These are phyloP conservation scores for Pseudocercospora eumusae DNA, from an alignment of 2,329 filamentous ascomycete genomes.

Conservation along the genomic window DNA sequence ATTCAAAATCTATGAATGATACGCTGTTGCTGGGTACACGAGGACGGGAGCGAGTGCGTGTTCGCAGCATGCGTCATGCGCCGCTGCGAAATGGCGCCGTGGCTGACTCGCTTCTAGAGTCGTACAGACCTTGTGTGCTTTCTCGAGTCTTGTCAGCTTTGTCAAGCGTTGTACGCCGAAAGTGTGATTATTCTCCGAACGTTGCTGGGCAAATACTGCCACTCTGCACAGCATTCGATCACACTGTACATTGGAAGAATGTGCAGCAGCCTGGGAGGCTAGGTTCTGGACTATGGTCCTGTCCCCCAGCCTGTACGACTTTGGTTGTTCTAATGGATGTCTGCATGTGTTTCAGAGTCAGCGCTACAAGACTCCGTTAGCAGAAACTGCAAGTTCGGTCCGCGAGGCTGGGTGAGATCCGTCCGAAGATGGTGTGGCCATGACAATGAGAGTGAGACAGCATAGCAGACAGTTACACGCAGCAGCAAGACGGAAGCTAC, in stretches of 20 bases:
- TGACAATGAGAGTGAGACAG: background rate
- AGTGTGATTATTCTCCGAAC: constrained; percentile 3
- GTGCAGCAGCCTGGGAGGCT: background rate
- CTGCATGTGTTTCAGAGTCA: constrained; percentile 1
- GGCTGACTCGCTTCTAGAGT: constrained; percentile 3
- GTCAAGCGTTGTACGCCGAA: background rate
- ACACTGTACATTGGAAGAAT: background rate
- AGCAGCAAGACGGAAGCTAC: background rate
- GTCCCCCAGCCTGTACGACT: background rate
- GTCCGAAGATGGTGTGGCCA: background rate
- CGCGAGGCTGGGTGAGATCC: background rate
- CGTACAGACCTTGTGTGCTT: background rate
- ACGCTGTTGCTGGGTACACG: constrained; percentile 1
- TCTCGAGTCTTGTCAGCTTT: background rate
- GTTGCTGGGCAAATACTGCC: background rate
- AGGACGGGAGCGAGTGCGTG: background rate
- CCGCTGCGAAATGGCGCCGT: constrained; percentile 1
- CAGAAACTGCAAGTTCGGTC: background rate
- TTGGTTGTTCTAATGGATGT: background rate
- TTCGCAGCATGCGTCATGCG: constrained; percentile 6
- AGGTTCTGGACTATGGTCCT: too few species aligned
- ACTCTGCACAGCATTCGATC: background rate
- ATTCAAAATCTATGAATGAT: too few species aligned
- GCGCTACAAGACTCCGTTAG: constrained; percentile 2
- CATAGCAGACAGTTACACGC: background rate